A percentile compares a stretch with the other conserved stretches of the same genome.
phyloP scores from a whole-genome alignment of 2,329 filamentous ascomycete genomes.

The Stemphylium beticola region DNA sequence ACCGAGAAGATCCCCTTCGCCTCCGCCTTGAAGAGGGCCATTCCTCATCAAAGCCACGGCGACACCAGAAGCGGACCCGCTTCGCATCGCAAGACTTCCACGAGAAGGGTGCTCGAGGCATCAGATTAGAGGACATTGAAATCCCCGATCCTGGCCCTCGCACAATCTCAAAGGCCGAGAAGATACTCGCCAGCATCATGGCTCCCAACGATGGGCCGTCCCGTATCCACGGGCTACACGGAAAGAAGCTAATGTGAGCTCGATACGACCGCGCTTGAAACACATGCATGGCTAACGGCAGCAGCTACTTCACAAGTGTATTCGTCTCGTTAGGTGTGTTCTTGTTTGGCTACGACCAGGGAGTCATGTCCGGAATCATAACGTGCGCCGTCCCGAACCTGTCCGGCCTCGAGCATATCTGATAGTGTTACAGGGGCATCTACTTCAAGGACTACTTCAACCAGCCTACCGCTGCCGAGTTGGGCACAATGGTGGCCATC shows the following conservation, averaged over 20 bases:
- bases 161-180: conserved; percentile 70
- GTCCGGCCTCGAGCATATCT: conserved; percentile 32
- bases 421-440: conserved; percentile 66
- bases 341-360: conserved; percentile 88
- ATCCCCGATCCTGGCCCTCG: conserved; percentile 73
- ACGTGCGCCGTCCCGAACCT: conserved; percentile 60
- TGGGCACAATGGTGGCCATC: conserved; percentile 98
- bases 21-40: conserved; percentile 71
- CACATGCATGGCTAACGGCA: conserved; percentile 16
- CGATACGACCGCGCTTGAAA: not conserved
- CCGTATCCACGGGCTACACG: conserved; percentile 88
- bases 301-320: conserved; percentile 91
- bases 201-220: conserved; percentile 71
- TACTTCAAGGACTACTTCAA: conserved; percentile 93
- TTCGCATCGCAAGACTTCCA: conserved; percentile 62
- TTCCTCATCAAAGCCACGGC: conserved; percentile 49
- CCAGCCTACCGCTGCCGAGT: conserved; percentile 82
- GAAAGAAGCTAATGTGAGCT: conserved; percentile 87
- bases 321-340: conserved; percentile 88
- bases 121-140: conserved; percentile 75
- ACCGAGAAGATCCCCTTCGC: conserved; percentile 81
- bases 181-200: conserved; percentile 83
- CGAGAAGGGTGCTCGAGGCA: conserved; percentile 52
- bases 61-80: conserved; percentile 69
- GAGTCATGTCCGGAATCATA: conserved; percentile 81